A percentile compares a stretch with the other conserved stretches of the same genome.
phyloP scores from a whole-genome alignment of 1,284 basidiomycete genomes.

The Trametes pubescens region DNA sequence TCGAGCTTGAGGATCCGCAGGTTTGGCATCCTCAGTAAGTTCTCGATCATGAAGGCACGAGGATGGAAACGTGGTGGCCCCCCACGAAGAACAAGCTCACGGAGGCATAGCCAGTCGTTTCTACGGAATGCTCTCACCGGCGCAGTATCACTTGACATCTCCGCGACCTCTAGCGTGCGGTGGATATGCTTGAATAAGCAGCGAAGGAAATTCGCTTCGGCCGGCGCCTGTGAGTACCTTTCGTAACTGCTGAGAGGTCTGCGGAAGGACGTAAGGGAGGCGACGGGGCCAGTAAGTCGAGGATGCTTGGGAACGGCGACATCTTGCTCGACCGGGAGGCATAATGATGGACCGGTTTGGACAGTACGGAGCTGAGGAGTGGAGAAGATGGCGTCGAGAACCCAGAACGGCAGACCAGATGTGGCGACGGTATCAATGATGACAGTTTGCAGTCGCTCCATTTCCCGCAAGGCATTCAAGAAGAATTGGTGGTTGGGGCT shows the following conservation, averaged over 20 bases:
- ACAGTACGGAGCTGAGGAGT: not conserved
- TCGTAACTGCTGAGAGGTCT: not conserved
- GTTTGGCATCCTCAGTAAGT: not conserved
- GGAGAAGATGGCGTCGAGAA: not conserved
- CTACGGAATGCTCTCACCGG: not conserved
- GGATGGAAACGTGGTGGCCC: not conserved
- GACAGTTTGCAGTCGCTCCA: not conserved
- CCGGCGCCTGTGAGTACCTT: not conserved
- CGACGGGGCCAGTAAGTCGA: not conserved
- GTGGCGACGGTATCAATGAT: not conserved
- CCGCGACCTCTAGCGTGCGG: not conserved
- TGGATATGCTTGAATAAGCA: not conserved
- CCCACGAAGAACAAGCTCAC: not conserved
- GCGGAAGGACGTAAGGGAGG: not conserved
- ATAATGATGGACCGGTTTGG: not conserved
- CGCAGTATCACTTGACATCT: not conserved
- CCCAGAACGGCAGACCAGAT: not conserved
- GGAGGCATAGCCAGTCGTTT: not conserved
- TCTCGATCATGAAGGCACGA: not conserved
- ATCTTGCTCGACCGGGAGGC: not conserved
- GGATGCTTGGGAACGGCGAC: not conserved
- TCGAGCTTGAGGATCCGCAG: slow-evolving; percentile 1
- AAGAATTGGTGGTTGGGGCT: not conserved
- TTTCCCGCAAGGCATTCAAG: not conserved
- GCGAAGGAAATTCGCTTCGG: not conserved